phyloP scores from a whole-genome alignment of 2,329 filamentous ascomycete species.

The Beauveria sp. region DNA sequence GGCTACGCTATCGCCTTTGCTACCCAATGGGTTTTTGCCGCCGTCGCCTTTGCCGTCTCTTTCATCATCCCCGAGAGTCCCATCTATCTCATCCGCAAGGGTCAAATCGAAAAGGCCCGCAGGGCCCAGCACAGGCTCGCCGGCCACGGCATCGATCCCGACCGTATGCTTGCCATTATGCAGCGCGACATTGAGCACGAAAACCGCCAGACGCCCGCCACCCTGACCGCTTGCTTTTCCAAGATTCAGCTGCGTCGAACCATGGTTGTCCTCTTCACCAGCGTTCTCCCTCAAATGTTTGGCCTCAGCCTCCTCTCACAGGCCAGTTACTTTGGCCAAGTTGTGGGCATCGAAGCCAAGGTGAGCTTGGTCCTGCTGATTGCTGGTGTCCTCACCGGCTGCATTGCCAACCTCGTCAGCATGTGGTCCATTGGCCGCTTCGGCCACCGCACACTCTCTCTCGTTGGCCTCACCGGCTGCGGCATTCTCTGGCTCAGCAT shows the following conservation, averaged over 20 bases:
- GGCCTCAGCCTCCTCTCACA: conserved; percentile 36
- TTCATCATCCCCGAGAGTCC: conserved; percentile 44
- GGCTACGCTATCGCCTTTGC: conserved; percentile 35
- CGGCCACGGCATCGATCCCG: conserved; percentile 28
- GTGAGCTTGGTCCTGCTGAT: conserved; percentile 35
- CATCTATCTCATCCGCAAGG: conserved; percentile 37
- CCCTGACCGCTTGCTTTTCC: conserved; percentile 37
- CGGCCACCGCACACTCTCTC: conserved; percentile 31
- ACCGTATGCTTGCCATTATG: conserved; percentile 35
- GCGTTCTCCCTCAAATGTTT: conserved; percentile 35
- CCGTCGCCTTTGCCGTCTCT: conserved; percentile 33
- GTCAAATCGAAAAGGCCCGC: conserved; percentile 30
- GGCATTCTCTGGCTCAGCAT: conserved; percentile 35
- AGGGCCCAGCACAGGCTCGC: conserved; percentile 43
- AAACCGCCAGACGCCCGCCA: conserved; percentile 21
- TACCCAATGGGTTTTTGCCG: conserved; percentile 36
- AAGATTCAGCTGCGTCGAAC: conserved; percentile 34
- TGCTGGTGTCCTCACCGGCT: conserved; percentile 35
- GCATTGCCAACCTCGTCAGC: conserved; percentile 34
- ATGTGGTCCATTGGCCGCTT: conserved; percentile 35
- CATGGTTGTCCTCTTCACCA: conserved; percentile 33
- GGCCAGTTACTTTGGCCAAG: conserved; percentile 32
- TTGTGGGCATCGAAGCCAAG: conserved; percentile 25
- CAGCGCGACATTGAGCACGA: conserved; percentile 40
- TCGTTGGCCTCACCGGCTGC: conserved; percentile 25